phyloP scores from a whole-genome alignment of 2,329 filamentous ascomycete genomes.

The Aschersonia sp. region DNA sequence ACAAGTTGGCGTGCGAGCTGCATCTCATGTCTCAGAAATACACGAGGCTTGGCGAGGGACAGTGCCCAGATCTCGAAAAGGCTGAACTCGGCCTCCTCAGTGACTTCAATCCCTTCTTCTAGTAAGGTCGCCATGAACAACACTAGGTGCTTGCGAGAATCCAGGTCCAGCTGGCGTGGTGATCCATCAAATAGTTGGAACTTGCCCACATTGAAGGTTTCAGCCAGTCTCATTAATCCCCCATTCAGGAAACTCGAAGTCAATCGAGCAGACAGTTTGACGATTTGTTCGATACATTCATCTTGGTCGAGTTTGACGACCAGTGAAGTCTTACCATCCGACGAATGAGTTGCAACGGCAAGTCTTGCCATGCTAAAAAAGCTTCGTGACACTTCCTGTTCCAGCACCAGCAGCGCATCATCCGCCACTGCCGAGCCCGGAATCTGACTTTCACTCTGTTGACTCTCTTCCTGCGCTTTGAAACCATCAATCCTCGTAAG shows the following conservation, averaged over 20 bases:
- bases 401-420: slow-evolving; percentile 30
- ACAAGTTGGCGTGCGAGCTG: slow-evolving; percentile 31
- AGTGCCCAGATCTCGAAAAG: slow-evolving; percentile 37
- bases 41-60: slow-evolving; percentile 33
- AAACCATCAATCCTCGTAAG: slow-evolving; percentile 28
- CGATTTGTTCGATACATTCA: slow-evolving; percentile 27
- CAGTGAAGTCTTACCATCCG: slow-evolving; percentile 5
- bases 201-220: slow-evolving; percentile 31
- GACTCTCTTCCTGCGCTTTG: slow-evolving; percentile 21
- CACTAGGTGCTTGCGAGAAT: slow-evolving; percentile 29
- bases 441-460: slow-evolving; percentile 21
- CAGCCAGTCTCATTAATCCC: slow-evolving; percentile 26
- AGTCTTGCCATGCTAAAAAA: slow-evolving; percentile 33
- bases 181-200: slow-evolving; percentile 33
- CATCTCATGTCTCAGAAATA: slow-evolving; percentile 31
- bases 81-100: slow-evolving; percentile 28
- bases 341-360: slow-evolving; percentile 13
- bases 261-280: slow-evolving; percentile 30
- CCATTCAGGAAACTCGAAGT: slow-evolving; percentile 28
- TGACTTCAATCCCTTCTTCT: slow-evolving; percentile 29
- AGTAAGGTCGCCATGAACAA: slow-evolving; percentile 38
- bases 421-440: slow-evolving; percentile 27
- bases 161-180: slow-evolving; percentile 22
- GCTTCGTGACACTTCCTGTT: slow-evolving; percentile 29
- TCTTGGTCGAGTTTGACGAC: slow-evolving; percentile 9